A percentile compares a stretch with the other conserved stretches of the same genome.
Evolutionary conservation across 129 eudicot genomes (phyloP).

Genomic region (Tagetes erecta): DNA sequence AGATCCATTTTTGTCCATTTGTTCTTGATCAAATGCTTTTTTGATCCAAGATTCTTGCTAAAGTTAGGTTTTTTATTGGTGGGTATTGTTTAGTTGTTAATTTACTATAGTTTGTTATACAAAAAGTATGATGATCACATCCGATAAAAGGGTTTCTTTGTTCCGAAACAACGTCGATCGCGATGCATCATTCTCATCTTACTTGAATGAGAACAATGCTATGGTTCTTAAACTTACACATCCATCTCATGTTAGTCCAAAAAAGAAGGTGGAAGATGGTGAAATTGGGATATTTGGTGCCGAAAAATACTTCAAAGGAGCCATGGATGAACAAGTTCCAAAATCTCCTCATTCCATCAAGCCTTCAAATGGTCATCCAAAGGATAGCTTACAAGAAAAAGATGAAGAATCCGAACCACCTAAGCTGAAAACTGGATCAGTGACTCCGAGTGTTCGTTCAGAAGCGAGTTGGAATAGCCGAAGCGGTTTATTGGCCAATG

Average conservation of each 20-base stretch:
- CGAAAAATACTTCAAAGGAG: constrained; percentile 70
- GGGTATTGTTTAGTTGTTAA: constrained; percentile 11
- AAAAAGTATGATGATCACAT: constrained; percentile 25
- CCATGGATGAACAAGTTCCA: constrained; percentile 39
- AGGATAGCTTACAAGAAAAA: constrained; percentile 4
- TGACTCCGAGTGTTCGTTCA: constrained; percentile 59
- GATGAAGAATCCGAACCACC: constrained; percentile 14
- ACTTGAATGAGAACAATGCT: constrained; percentile 36
- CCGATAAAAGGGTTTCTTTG: constrained; percentile 34
- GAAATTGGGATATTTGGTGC: constrained; percentile 80
- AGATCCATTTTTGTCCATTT: background rate
- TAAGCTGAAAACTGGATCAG: constrained; percentile 30
- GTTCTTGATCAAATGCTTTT: constrained; percentile 8
- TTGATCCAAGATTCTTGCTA: constrained; percentile 14
- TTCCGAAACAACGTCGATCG: constrained; percentile 35
- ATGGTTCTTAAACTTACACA: constrained; percentile 43
- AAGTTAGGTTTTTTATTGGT: constrained; percentile 13
- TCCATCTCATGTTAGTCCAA: constrained; percentile 23
- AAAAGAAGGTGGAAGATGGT: constrained; percentile 49
- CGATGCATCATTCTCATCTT: constrained; percentile 55
- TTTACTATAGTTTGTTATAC: background rate
- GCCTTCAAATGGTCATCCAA: constrained; percentile 18
- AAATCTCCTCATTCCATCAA: constrained; percentile 27
- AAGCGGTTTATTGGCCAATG: constrained; percentile 43
- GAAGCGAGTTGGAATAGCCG: constrained; percentile 71